Conservation (phyloP, 139 green algal species). For the Closterium sp. region DNA sequence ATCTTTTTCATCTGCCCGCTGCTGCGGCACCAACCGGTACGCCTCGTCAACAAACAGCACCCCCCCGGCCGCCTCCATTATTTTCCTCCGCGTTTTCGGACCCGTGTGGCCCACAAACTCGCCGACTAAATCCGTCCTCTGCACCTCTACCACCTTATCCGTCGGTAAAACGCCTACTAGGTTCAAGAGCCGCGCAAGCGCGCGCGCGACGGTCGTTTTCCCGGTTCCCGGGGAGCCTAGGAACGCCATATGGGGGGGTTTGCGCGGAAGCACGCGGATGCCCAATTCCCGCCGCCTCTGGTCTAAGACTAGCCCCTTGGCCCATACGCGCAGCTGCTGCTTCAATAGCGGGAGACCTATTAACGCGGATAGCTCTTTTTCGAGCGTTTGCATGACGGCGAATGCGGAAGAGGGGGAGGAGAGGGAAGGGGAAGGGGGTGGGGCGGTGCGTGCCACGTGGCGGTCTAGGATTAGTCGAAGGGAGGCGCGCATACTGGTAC, state of each 20-base stretch:
- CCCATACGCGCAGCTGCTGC: conserved; percentile 25
- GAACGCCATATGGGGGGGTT: conserved; percentile 4
- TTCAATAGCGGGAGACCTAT: conserved; percentile 13
- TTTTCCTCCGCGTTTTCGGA: conserved; percentile 25
- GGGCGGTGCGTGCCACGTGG: background rate
- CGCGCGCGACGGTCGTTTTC: conserved; percentile 19
- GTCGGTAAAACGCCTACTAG: background rate
- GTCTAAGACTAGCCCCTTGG: conserved; percentile 15
- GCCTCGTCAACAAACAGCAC: conserved; percentile 36
- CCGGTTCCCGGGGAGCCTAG: conserved; percentile 14
- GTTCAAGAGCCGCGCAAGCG: conserved; percentile 6
- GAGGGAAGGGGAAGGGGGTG: background rate
- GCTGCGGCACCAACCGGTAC: conserved; percentile 16
- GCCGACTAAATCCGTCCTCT: conserved; percentile 19
- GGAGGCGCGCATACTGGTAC: background rate
- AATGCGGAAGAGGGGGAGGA: background rate
- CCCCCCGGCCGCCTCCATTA: background rate
- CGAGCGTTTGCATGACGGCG: conserved; percentile 3
- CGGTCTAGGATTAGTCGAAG: background rate
- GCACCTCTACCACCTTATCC: conserved; percentile 15
- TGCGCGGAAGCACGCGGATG: background rate
- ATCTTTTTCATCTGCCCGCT: conserved; percentile 16
- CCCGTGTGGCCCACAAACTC: conserved; percentile 29
- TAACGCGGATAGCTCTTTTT: conserved; percentile 1
- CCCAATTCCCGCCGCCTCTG: background rate